A percentile compares a stretch with the other conserved stretches of the same genome.
These are phyloP conservation scores for Cyberlindnera misumaiensis DNA, from an alignment of 805 yeast species.

Conservation along the genomic window DNA sequence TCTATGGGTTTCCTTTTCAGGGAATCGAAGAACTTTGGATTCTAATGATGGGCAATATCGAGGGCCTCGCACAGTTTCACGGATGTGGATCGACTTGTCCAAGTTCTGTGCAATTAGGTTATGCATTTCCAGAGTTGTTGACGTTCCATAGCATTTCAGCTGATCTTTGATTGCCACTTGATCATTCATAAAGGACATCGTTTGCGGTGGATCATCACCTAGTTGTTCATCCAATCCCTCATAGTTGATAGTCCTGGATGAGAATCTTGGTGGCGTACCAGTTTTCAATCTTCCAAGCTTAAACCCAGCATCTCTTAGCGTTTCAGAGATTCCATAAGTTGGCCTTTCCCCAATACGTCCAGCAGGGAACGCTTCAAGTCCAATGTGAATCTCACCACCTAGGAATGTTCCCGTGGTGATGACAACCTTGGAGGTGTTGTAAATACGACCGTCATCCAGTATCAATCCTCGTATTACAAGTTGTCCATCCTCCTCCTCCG, in stretches of 20 bases:
- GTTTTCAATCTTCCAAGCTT: slow-evolving; percentile 86
- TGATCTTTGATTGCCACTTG: slow-evolving; percentile 55
- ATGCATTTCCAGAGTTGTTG: slow-evolving; percentile 73
- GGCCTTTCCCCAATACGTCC: slow-evolving; percentile 94
- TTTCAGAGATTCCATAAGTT: slow-evolving; percentile 79
- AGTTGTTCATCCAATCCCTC: slow-evolving; percentile 55
- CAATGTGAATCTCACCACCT: slow-evolving; percentile 92
- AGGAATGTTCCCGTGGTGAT: slow-evolving; percentile 95
- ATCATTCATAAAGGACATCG: slow-evolving; percentile 83
- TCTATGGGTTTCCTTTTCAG: slow-evolving; percentile 67
- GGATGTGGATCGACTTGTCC: slow-evolving; percentile 79
- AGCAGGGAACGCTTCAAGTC: slow-evolving; percentile 71
- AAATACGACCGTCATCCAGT: slow-evolving; percentile 55
- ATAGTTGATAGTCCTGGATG: slow-evolving; percentile 65
- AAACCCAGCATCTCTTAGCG: slow-evolving; percentile 73
- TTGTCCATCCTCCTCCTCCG: slow-evolving; percentile 5
- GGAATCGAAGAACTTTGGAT: slow-evolving; percentile 74
- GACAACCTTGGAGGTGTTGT: slow-evolving; percentile 63
- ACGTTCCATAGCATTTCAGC: slow-evolving; percentile 67
- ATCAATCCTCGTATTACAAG: slow-evolving; percentile 53
- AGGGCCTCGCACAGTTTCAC: slow-evolving; percentile 94
- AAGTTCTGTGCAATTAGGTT: slow-evolving; percentile 61
- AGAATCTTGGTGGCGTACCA: slow-evolving; percentile 93
- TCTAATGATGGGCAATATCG: slow-evolving; percentile 97
- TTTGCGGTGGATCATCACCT: slow-evolving; percentile 80